phyloP scores from a whole-genome alignment of 768 basidiomycete genomes.

The Pleurotus cornucopiae region DNA sequence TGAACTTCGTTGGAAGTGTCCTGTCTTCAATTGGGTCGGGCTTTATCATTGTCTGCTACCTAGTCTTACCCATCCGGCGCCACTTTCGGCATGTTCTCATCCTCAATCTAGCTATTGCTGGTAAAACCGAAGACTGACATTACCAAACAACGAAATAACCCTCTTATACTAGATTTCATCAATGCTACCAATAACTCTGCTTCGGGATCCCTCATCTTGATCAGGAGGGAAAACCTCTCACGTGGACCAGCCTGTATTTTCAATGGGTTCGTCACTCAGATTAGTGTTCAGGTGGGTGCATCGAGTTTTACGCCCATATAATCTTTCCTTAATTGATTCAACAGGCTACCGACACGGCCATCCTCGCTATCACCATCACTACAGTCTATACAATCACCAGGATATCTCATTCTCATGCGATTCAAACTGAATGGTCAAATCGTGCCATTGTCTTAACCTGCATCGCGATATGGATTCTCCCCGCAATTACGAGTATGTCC shows the following conservation, averaged over 20 bases:
- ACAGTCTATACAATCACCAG: constrained; percentile 13
- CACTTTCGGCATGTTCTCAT: constrained; percentile 13
- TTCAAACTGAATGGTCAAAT: constrained; percentile 1
- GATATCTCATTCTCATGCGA: neutral
- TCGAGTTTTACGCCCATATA: too few relatives aligned
- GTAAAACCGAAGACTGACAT: neutral
- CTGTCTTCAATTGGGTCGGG: constrained; percentile 9
- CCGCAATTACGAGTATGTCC: neutral
- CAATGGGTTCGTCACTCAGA: constrained; percentile 1
- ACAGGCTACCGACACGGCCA: constrained; percentile 13
- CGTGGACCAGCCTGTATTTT: neutral
- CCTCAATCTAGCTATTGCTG: constrained; percentile 11
- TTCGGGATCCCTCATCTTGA: constrained; percentile 12
- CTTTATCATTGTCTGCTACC: constrained; percentile 12
- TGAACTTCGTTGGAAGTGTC: constrained; percentile 8
- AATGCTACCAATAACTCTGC: constrained; percentile 9
- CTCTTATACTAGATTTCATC: constrained; percentile 9
- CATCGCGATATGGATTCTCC: neutral
- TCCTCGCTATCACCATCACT: constrained; percentile 11
- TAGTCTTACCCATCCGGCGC: constrained; percentile 6
- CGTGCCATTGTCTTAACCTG: neutral
- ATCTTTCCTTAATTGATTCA: neutral
- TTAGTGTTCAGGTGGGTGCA: constrained; percentile 1
- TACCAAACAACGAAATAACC: neutral
- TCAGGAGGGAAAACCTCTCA: neutral